A percentile compares a stretch with the other conserved stretches of the same genome.
phyloP scores from a whole-genome alignment of 2,329 filamentous ascomycete genomes.

The Aschersonia sp. region DNA sequence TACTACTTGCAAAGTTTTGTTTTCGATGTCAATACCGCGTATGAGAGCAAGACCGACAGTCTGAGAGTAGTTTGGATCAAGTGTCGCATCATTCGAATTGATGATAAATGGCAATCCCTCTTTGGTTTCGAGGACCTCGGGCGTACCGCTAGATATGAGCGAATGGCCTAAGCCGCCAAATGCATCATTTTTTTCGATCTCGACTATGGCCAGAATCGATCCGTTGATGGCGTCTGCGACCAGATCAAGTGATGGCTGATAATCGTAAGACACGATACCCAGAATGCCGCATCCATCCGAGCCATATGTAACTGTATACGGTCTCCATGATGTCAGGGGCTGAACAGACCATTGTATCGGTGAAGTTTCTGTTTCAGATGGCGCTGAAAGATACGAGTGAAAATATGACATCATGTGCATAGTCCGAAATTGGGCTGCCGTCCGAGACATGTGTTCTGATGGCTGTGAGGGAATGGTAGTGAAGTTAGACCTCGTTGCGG shows the following conservation, averaged over 20 bases:
- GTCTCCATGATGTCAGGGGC: constrained; percentile 40
- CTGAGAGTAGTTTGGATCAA: constrained; percentile 44
- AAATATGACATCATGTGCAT: constrained; percentile 79
- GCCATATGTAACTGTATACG: constrained; percentile 48
- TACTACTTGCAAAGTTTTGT: constrained; percentile 44
- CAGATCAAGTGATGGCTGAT: constrained; percentile 42
- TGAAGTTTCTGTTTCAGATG: not conserved
- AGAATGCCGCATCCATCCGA: constrained; percentile 36
- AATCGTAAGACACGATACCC: constrained; percentile 55
- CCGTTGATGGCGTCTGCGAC: constrained; percentile 55
- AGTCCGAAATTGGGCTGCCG: constrained; percentile 48
- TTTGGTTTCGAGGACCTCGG: constrained; percentile 12
- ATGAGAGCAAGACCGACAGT: constrained; percentile 53
- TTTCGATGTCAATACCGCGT: constrained; percentile 48
- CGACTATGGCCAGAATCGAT: constrained; percentile 51
- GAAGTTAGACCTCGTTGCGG: constrained; percentile 28
- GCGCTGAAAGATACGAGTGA: constrained; percentile 27
- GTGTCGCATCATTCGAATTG: constrained; percentile 33
- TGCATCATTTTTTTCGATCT: constrained; percentile 38
- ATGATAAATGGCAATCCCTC: constrained; percentile 50
- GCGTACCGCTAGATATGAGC: not conserved
- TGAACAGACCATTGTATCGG: constrained; percentile 31
- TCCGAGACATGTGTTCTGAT: constrained; percentile 40
- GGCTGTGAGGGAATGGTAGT: constrained; percentile 43
- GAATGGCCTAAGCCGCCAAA: constrained; percentile 14